These are phyloP conservation scores for Fusarium subglutinans DNA, from an alignment of 2,329 filamentous ascomycete species.

Conservation along the genomic window DNA sequence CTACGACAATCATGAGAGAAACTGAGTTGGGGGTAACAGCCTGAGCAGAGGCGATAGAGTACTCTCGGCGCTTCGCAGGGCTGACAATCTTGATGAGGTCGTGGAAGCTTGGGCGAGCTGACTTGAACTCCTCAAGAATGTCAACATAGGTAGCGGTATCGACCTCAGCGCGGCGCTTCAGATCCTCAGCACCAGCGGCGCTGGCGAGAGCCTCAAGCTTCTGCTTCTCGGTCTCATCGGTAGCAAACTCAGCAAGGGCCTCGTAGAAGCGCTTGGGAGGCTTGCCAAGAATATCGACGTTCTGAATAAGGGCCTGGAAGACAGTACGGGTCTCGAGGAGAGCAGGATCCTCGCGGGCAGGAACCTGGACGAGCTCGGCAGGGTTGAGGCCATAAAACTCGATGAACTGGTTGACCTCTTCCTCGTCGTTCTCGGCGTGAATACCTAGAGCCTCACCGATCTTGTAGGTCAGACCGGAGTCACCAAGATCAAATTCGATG, in stretches of 20 bases:
- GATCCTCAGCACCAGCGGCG: conserved; percentile 83
- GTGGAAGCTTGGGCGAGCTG: conserved; percentile 87
- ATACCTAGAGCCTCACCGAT: conserved; percentile 98
- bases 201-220: conserved; percentile 80
- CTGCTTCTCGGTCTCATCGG: conserved; percentile 82
- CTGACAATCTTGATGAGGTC: conserved; percentile 88
- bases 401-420: conserved; percentile 85
- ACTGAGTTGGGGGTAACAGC: conserved; percentile 92
- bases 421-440: conserved; percentile 90
- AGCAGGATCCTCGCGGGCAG: conserved; percentile 78
- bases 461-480: conserved; percentile 92
- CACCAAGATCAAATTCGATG: conserved; percentile 95
- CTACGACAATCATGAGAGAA: conserved; percentile 94
- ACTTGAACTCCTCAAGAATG: conserved; percentile 86
- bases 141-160: conserved; percentile 94
- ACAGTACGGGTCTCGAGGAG: conserved; percentile 89
- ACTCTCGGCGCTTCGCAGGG: conserved; percentile 95
- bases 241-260: conserved; percentile 84
- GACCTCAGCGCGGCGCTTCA: conserved; percentile 90
- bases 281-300: conserved; percentile 95
- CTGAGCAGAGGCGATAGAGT: conserved; percentile 98
- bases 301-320: conserved; percentile 90
- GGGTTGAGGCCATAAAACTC: conserved; percentile 85
- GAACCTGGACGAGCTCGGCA: conserved; percentile 88
- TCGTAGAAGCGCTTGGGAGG: conserved; percentile 99